phyloP scores from a whole-genome alignment of 2,329 filamentous ascomycete genomes.

The Corinectria fuckeliana region DNA sequence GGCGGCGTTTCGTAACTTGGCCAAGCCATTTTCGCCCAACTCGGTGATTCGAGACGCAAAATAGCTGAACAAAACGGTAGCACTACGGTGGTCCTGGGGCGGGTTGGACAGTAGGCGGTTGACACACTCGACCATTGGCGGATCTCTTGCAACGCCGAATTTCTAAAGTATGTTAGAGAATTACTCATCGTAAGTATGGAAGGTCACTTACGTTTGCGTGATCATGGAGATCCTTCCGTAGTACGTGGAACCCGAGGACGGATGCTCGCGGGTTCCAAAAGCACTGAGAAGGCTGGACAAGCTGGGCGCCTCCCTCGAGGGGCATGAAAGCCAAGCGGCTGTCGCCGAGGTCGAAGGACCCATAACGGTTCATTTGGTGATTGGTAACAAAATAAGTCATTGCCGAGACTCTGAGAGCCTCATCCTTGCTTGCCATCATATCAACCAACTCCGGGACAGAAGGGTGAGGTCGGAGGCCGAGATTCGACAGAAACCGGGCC shows the following conservation, averaged over 20 bases:
- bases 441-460: constrained; percentile 75
- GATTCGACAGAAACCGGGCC: constrained; percentile 71
- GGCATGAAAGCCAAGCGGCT: constrained; percentile 72
- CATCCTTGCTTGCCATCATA: constrained; percentile 72
- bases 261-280: constrained; percentile 81
- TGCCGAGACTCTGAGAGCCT: constrained; percentile 67
- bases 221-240: constrained; percentile 76
- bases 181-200: background rate
- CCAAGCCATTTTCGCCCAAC: constrained; percentile 66
- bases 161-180: constrained; percentile 53
- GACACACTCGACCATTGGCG: constrained; percentile 78
- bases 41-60: constrained; percentile 80
- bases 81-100: constrained; percentile 70
- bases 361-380: constrained; percentile 80
- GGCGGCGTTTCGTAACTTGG: constrained; percentile 65
- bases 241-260: constrained; percentile 80
- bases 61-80: constrained; percentile 79
- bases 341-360: constrained; percentile 62
- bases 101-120: constrained; percentile 74
- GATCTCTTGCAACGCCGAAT: constrained; percentile 85
- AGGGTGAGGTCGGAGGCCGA: constrained; percentile 79
- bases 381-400: constrained; percentile 85
- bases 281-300: constrained; percentile 78
- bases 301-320: constrained; percentile 68
- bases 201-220: constrained; percentile 69